Evolutionary conservation across 768 basidiomycete genomes (phyloP), one percentile per base, ranked within the genome.

Genomic region (Kondoa malvinella): DNA sequence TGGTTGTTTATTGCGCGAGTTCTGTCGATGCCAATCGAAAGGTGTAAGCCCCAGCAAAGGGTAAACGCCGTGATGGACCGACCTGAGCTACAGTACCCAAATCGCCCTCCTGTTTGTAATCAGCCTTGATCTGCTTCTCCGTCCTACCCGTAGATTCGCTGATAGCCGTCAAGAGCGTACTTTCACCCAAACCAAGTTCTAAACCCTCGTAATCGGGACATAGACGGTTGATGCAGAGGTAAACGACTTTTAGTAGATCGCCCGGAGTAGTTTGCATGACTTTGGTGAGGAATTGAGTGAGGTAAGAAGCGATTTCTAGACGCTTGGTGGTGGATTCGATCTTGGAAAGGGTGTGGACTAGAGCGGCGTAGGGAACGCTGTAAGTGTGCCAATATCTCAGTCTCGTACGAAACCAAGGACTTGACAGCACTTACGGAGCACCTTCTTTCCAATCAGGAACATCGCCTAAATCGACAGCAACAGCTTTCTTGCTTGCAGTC

Each of bases 241-340:
- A 99, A 1, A 99, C 87, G 0, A 86, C 84, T 74, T 92, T 88
- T 3, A 96, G 82, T 33, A 99, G 81, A 4, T 82, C 86, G 65
- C 85, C 81, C 17, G 85, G 85, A 70, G 91, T 88, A 61, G 90
- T 81, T 75, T 86, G 86, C 66, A 96, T 92, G 32, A 97, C 89
- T 14, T 94, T 84, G 3, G 92, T 78, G 57, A 99, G 80, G 76
- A 97, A 92, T 0, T 87, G 81, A 0, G 92, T 97, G 8, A 99
- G 82, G 69, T 91, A 80, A 0, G 89, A 83, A 1, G 84, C 88
- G 77, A 97, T 99, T 77, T 95, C 92, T 59, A 95, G 78, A 25
- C 95, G 87, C 74, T 96, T 97, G 1, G 92, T 96, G 8, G 95
- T 99, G 2, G 84, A 84, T 77, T 95, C 92, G 70, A 99, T 97